These are phyloP conservation scores for Fusarium longipes DNA, from an alignment of 2,329 filamentous ascomycete species.

Conservation along the genomic window DNA sequence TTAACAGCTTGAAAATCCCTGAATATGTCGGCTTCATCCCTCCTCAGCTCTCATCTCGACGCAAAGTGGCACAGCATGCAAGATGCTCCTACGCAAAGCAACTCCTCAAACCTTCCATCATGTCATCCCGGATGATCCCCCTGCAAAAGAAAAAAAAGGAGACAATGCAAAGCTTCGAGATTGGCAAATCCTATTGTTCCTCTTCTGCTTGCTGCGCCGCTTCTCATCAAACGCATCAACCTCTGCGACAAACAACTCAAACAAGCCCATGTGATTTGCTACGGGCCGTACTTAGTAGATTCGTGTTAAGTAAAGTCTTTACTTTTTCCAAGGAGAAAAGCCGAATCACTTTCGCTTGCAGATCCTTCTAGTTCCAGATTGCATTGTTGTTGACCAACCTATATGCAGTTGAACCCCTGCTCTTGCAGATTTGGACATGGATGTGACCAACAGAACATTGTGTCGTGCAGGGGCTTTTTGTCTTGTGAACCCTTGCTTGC, in stretches of 20 bases:
- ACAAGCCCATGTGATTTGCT: background rate
- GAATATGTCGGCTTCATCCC: background rate
- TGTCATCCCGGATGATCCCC: background rate
- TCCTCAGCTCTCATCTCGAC: background rate
- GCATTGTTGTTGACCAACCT: background rate
- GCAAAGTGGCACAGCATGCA: background rate
- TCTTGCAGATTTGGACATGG: background rate
- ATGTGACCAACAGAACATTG: background rate
- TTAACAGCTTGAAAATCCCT: background rate
- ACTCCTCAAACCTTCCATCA: background rate
- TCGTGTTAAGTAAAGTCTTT: background rate
- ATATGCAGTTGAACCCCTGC: background rate
- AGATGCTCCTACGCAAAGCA: background rate
- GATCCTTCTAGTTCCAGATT: background rate
- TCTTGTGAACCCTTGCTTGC: background rate
- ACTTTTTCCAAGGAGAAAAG: background rate
- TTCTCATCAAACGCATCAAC: background rate
- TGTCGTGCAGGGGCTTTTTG: background rate
- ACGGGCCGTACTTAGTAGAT: background rate
- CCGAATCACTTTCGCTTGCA: background rate
- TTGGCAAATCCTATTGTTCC: background rate
- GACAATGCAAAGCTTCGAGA: background rate
- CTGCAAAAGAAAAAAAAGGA: background rate
- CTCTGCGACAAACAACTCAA: background rate
- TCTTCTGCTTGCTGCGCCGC: background rate